Base-by-base conservation (phyloP, 2,329 filamentous ascomycete species). In the Coniochaeta sp. region DNA sequence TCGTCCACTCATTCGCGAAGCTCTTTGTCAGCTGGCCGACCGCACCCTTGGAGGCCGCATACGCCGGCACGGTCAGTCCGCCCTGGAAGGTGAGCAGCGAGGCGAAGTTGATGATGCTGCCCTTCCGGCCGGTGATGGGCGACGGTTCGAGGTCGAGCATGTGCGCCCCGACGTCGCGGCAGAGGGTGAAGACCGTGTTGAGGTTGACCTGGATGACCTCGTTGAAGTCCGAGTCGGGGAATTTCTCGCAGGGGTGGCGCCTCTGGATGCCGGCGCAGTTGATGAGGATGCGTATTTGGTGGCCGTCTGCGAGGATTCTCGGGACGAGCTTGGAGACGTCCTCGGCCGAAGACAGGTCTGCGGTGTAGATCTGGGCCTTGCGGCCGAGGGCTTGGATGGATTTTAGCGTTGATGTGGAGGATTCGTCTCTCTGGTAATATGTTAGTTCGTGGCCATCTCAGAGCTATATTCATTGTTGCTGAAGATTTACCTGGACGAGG, bases 181-280 rank as follows among this genome's bases (percentile, higher is more conserved):
- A 84, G 60, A 96, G 80, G 0, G 85, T 85, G 76, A 96, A 96
- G 59, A 95, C 90, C 50, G 89, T 82, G 69, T 83, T 89, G 54
- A 96, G 84, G 76, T 97, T 97, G 57, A 96, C 89, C 78, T 96
- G 90, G 47, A 96, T 78, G 33, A 96, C 89, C 68, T 89, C 84
- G 69, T 89, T 82, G 82, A 91, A 96, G 76, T 95, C 90, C 52
- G 78, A 75, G 70, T 89, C 84, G 0, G 90, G 90, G 70, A 96
- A 96, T 62, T 82, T 73, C 67, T 91, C 85, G 50, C 88, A 86
- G 0, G 89, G 85, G 72, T 95, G 89, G 16, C 91, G 82, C 63
- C 86, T 82, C 74, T 96, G 92, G 70, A 96, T 93, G 28, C 92
- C 92, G 19, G 89, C 92, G 75, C 90, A 93, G 77, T 93, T 96